Percentiles rank a stretch among this genome's conserved stretches.
Conservation (phyloP, 345 rosid species). For the Citrus hindsii region DNA sequence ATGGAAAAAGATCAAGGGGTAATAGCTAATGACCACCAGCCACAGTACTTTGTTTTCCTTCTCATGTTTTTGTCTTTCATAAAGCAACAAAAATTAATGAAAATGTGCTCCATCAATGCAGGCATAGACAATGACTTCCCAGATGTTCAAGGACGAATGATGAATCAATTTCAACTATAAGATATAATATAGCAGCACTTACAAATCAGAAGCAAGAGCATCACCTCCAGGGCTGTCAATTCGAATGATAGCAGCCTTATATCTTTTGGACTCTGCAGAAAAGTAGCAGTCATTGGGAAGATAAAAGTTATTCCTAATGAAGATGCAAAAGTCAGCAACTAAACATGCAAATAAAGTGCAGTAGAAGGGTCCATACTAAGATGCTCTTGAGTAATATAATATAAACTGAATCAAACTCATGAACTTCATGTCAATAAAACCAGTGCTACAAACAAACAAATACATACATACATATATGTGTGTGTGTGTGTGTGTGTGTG, state of each 20-base stretch:
- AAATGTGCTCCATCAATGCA: not conserved
- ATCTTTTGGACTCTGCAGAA: constrained; percentile 59
- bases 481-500: too few relatives aligned
- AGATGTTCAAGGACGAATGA: not conserved
- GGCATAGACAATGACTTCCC: not conserved
- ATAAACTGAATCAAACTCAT: not conserved
- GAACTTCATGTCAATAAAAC: not conserved
- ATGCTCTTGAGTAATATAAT: not conserved
- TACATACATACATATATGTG: too few relatives aligned
- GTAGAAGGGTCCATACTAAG: not conserved
- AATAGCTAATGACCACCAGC: not conserved
- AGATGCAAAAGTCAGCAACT: not conserved
- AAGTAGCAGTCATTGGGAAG: constrained; percentile 6
- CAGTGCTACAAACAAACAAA: too few relatives aligned
- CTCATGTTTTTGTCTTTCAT: not conserved
- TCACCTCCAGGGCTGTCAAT: constrained; percentile 99
- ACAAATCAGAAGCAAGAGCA: constrained; percentile 98
- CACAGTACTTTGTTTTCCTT: not conserved
- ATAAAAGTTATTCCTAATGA: not conserved
- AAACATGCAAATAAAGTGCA: not conserved
- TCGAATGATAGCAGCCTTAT: constrained; percentile 83
- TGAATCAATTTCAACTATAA: not conserved
- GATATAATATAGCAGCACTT: constrained; percentile 39
- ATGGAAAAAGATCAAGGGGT: constrained; percentile 13
- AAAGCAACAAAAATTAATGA: not conserved